Percentiles rank a stretch among this genome's conserved stretches.
These are phyloP conservation scores for Rubia peregrina DNA, from an alignment of 305 asterid species.

Conservation along the genomic window DNA sequence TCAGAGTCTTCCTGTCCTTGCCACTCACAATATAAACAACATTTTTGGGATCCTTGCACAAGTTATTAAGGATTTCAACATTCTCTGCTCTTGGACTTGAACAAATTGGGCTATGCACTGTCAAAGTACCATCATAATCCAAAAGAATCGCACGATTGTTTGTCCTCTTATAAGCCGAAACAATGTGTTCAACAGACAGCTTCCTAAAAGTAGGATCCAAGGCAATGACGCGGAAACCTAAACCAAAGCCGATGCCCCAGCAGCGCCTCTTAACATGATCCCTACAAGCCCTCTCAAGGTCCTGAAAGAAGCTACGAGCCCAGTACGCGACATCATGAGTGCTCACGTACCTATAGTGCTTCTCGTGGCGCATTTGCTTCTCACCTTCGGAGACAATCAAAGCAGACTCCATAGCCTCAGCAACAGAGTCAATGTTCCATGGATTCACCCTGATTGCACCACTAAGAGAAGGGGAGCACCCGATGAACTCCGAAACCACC, in stretches of 20 bases:
- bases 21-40: slow-evolving; percentile 74
- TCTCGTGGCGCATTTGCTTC: slow-evolving; percentile 79
- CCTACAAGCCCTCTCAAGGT: slow-evolving; percentile 74
- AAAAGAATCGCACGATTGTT: slow-evolving; percentile 70
- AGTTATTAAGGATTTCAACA: slow-evolving; percentile 45
- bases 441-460: slow-evolving; percentile 89
- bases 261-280: slow-evolving; percentile 79
- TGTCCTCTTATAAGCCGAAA: slow-evolving; percentile 75
- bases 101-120: slow-evolving; percentile 40
- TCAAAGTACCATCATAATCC: slow-evolving; percentile 79
- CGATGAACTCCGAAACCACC: slow-evolving; percentile 74
- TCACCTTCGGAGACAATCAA: slow-evolving; percentile 55
- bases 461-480: slow-evolving; percentile 83
- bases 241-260: slow-evolving; percentile 89
- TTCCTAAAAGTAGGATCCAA: slow-evolving; percentile 83
- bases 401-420: slow-evolving; percentile 85
- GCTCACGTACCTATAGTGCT: slow-evolving; percentile 73
- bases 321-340: slow-evolving; percentile 87
- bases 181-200: slow-evolving; percentile 84
- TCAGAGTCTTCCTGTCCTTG: slow-evolving; percentile 51
- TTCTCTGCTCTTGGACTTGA: slow-evolving; percentile 51
- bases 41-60: slow-evolving; percentile 61
- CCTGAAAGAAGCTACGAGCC: slow-evolving; percentile 75
- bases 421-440: slow-evolving; percentile 72
- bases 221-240: slow-evolving; percentile 78